These are phyloP conservation scores for Pythium rishiriense DNA, from an alignment of 352 stramenopile genomes.

Conservation along the genomic window DNA sequence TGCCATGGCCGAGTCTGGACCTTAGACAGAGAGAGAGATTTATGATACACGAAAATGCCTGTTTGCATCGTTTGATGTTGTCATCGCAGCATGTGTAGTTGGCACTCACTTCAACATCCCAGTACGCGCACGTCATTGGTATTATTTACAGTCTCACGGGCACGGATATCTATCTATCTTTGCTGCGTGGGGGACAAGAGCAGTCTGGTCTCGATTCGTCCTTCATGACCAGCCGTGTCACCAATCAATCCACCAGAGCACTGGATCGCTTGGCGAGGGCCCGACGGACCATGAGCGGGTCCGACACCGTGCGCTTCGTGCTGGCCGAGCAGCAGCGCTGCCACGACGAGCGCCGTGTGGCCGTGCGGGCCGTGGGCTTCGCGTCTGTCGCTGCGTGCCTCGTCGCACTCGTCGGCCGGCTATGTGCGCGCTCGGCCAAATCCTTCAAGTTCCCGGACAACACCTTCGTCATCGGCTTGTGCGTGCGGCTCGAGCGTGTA, in stretches of 20 bases:
- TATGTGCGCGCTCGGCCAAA: conserved; percentile 3
- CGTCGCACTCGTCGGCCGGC: conserved; percentile 3
- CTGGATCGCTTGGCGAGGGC: not conserved
- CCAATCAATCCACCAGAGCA: no score
- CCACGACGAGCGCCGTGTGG: conserved; percentile 13
- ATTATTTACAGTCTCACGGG: not conserved
- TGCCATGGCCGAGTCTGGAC: conserved; percentile 19
- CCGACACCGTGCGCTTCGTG: not conserved
- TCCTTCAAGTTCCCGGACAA: conserved; percentile 24
- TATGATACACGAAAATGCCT: not conserved
- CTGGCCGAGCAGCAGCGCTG: conserved; percentile 11
- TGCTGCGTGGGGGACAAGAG: not conserved
- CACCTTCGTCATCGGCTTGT: conserved; percentile 23
- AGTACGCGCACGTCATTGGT: not conserved
- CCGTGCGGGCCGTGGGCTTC: conserved; percentile 15
- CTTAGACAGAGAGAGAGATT: conserved; percentile 3
- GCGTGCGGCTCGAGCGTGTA: no score
- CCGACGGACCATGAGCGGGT: not conserved
- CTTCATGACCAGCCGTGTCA: no score
- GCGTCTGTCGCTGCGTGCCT: conserved; percentile 13
- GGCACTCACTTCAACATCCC: not conserved
- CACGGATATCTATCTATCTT: conserved; percentile 1
- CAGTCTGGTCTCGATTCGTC: not conserved
- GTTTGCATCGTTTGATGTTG: no score
- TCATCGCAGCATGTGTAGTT: not conserved